Conservation (phyloP, 371 early-diverging fungal genomes). For the Mucor racemosus region DNA sequence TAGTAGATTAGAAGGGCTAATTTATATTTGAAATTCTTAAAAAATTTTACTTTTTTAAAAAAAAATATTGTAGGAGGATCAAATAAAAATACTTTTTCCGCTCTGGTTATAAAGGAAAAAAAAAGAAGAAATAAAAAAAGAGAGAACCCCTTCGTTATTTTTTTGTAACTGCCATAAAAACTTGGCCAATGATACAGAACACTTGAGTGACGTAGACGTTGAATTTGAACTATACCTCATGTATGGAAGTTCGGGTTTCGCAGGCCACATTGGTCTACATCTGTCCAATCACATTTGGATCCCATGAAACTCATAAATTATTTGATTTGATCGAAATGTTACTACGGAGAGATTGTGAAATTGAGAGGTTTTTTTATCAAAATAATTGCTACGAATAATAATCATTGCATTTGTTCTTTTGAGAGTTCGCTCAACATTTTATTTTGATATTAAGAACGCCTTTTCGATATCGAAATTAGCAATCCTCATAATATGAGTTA, state of each 20-base stretch:
- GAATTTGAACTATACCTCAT: background rate
- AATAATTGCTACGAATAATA: background rate
- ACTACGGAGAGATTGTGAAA: background rate
- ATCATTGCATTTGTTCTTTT: too few species aligned
- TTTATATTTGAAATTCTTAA: background rate
- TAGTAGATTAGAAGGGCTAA: background rate
- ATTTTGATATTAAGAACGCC: background rate
- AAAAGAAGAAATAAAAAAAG: conserved; percentile 6
- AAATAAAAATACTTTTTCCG: conserved; percentile 9
- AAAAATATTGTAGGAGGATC: conserved; percentile 8
- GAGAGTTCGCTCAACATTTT: too few species aligned
- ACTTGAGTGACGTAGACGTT: conserved; percentile 1
- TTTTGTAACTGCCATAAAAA: conserved; percentile 7
- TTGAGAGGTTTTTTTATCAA: background rate
- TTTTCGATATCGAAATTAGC: background rate
- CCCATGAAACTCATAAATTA: background rate
- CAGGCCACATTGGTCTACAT: background rate
- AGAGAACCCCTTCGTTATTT: conserved; percentile 8
- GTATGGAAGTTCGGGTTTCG: background rate
- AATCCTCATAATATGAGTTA: too few species aligned
- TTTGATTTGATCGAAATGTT: background rate
- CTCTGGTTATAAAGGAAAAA: conserved; percentile 3
- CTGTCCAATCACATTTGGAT: background rate
- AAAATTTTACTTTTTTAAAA: background rate
- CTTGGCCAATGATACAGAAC: background rate